Percentiles rank a stretch among this genome's conserved stretches.
Conservation (phyloP, 352 stramenopile species). For the Globisporangium canariense region DNA sequence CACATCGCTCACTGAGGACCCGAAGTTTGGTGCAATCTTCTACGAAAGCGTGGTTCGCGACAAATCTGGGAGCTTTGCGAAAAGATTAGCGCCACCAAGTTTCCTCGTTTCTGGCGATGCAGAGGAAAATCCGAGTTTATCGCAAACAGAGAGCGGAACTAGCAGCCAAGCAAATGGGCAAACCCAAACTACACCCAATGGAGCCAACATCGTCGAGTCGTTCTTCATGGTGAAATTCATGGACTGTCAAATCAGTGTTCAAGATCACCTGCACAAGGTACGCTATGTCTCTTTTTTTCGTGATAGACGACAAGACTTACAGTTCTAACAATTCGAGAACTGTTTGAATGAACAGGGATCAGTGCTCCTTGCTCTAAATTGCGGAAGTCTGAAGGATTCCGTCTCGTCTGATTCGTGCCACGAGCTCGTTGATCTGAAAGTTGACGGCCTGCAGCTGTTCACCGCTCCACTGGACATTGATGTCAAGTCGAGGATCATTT, state of each 20-base stretch:
- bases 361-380: constrained; percentile 59
- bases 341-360: constrained; percentile 35
- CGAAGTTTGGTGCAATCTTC: constrained; percentile 66
- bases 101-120: not conserved
- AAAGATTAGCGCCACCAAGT: not conserved
- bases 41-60: constrained; percentile 29
- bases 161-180: not conserved
- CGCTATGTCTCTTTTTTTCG: not conserved
- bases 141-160: not conserved
- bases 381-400: constrained; percentile 52
- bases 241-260: constrained; percentile 77
- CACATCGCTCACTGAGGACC: constrained; percentile 66
- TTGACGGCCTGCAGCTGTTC: constrained; percentile 64
- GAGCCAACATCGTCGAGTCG: constrained; percentile 30
- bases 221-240: constrained; percentile 75
- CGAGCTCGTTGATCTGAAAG: constrained; percentile 53
- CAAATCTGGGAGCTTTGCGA: constrained; percentile 18
- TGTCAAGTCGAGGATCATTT: constrained; percentile 61
- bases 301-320: not conserved
- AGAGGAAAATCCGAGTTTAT: not conserved
- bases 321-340: not conserved
- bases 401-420: constrained; percentile 44
- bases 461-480: constrained; percentile 70
- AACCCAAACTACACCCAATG: not conserved
- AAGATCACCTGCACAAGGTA: constrained; percentile 66